phyloP scores from a whole-genome alignment of 805 yeast species.

The Candida qinlingensis region DNA sequence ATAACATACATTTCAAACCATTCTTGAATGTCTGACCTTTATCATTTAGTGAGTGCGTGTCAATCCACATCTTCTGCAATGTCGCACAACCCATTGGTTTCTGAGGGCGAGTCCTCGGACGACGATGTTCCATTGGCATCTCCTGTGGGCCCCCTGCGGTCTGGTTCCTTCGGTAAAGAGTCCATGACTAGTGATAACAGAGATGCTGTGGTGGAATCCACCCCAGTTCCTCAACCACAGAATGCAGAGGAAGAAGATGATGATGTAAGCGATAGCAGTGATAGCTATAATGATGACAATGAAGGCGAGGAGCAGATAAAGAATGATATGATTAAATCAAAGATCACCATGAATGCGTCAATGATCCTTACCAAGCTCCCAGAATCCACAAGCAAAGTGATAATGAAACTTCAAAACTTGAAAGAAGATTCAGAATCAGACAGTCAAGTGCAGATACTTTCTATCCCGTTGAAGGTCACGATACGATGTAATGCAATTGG shows the following conservation, averaged over 20 bases:
- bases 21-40: no score
- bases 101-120: conserved; percentile 23
- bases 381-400: conserved; percentile 12
- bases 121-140: conserved; percentile 10
- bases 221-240: neutral
- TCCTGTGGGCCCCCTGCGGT: neutral
- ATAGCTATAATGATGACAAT: neutral
- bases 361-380: conserved; percentile 19
- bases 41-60: no score
- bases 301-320: conserved; percentile 10
- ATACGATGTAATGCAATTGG: conserved; percentile 60
- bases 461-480: conserved; percentile 26
- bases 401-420: conserved; percentile 11
- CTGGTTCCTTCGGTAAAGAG: neutral
- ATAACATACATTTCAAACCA: no score
- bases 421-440: neutral
- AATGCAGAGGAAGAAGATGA: conserved; percentile 1
- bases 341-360: conserved; percentile 21
- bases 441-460: neutral
- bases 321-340: conserved; percentile 17
- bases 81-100: conserved; percentile 17
- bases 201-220: neutral
- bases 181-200: neutral
- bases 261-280: conserved; percentile 9
- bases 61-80: neutral